These are phyloP conservation scores for Cyclaneusma minus DNA, from an alignment of 2,329 filamentous ascomycete species.

Conservation along the genomic window DNA sequence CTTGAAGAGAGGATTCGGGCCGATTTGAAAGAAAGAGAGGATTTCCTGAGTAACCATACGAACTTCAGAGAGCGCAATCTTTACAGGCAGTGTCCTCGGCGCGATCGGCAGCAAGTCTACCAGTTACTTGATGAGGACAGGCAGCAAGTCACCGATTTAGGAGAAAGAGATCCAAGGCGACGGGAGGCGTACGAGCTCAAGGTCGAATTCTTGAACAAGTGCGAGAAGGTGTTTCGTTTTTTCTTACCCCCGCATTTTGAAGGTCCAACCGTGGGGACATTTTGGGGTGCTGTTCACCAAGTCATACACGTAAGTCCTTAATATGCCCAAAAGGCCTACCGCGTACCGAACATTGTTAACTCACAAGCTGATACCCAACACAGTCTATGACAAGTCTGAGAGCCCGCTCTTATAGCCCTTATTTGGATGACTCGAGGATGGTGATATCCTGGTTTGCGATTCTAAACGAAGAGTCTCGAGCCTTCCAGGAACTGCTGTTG, in stretches of 20 bases:
- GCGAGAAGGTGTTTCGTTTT: constrained; percentile 24
- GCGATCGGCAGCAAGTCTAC: constrained; percentile 4
- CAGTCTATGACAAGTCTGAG: not conserved
- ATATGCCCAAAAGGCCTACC: not conserved
- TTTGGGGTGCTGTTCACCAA: constrained; percentile 25
- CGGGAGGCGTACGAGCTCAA: constrained; percentile 12
- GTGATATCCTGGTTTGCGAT: constrained; percentile 3
- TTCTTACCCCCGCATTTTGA: constrained; percentile 24
- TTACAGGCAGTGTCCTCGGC: constrained; percentile 6
- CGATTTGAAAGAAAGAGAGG: constrained; percentile 9
- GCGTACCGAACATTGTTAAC: not conserved
- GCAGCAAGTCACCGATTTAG: constrained; percentile 2
- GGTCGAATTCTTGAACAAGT: constrained; percentile 25
- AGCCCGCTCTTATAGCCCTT: not conserved
- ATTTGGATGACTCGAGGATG: constrained; percentile 2
- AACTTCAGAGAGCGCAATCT: constrained; percentile 7
- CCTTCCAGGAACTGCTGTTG: constrained; percentile 6
- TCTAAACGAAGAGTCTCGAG: constrained; percentile 2
- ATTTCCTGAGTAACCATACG: constrained; percentile 7
- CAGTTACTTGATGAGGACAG: constrained; percentile 2
- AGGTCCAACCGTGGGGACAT: constrained; percentile 24
- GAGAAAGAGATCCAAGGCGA: constrained; percentile 5
- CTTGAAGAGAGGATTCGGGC: constrained; percentile 3
- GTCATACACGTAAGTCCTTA: constrained; percentile 15
- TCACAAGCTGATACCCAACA: not conserved